Percentiles rank a stretch among this genome's conserved stretches.
Conservation (phyloP, 495 filamentous ascomycete genomes). For the Chaetomium cochliodes region DNA sequence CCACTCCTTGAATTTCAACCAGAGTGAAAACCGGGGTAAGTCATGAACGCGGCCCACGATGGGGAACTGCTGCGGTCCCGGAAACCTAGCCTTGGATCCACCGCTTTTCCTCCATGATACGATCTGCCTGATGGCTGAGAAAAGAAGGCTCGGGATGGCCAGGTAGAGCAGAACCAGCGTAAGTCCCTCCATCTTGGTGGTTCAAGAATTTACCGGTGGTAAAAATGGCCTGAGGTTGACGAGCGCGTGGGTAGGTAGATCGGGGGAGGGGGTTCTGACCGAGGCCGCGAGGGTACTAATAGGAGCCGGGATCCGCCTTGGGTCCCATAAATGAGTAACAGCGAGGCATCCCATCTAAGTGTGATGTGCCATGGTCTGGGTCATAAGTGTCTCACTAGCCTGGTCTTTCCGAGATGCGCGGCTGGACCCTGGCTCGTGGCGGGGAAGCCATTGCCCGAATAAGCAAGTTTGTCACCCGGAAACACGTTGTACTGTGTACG, state of each 20-base stretch:
- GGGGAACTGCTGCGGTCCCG: constrained; percentile 48
- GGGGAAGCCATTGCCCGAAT: constrained; percentile 25
- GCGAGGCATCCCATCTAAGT: constrained; percentile 18
- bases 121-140: constrained; percentile 42
- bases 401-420: constrained; percentile 27
- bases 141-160: constrained; percentile 45
- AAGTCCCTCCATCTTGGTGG: constrained; percentile 32
- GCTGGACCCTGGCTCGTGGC: constrained; percentile 16
- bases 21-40: constrained; percentile 48
- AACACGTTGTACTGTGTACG: constrained; percentile 18
- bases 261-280: not conserved
- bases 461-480: constrained; percentile 23
- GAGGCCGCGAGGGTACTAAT: constrained; percentile 2
- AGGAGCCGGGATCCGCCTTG: not conserved
- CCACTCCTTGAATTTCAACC: constrained; percentile 60
- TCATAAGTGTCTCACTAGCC: constrained; percentile 24
- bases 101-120: constrained; percentile 40
- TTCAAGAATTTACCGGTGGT: not conserved
- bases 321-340: constrained; percentile 20
- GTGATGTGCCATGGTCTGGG: constrained; percentile 17
- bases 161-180: constrained; percentile 43
- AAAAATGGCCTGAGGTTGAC: not conserved
- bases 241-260: not conserved
- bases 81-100: constrained; percentile 33
- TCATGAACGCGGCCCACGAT: constrained; percentile 53